Evolutionary conservation across 352 stramenopile genomes (phyloP).

Genomic region (Pythium apleroticum): DNA sequence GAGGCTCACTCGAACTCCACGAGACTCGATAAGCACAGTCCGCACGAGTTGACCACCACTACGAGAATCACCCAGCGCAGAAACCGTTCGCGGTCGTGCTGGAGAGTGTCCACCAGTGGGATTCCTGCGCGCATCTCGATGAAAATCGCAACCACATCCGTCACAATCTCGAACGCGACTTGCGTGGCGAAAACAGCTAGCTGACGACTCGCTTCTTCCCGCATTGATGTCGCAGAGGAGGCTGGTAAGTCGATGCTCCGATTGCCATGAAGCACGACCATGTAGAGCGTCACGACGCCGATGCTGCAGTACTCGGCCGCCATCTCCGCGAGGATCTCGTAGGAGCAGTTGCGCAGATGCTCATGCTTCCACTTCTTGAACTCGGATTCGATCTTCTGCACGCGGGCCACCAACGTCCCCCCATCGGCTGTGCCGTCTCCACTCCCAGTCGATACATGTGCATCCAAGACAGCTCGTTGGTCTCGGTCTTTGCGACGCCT

Average conservation of each 20-base stretch:
- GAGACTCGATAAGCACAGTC: constrained; percentile 12
- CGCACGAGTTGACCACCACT: constrained; percentile 1
- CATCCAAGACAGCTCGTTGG: neutral
- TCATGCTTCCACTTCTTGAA: constrained; percentile 9
- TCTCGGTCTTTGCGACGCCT: neutral
- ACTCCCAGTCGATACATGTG: neutral
- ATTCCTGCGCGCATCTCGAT: constrained; percentile 14
- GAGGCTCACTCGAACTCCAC: neutral
- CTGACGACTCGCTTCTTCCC: neutral
- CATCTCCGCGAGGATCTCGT: constrained; percentile 17
- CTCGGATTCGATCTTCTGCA: neutral
- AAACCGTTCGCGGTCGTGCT: neutral
- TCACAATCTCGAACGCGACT: constrained; percentile 15
- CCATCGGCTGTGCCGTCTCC: neutral
- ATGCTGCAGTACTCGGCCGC: constrained; percentile 22
- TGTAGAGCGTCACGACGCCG: constrained; percentile 10
- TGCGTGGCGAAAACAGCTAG: neutral
- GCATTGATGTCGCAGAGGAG: neutral
- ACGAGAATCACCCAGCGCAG: constrained; percentile 14
- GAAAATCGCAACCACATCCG: constrained; percentile 2
- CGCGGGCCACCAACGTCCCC: neutral
- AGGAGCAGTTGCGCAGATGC: constrained; percentile 11
- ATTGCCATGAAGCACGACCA: constrained; percentile 9
- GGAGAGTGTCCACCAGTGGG: neutral
- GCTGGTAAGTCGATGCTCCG: neutral